These are phyloP conservation scores for Platanthera guangdongensis DNA, from an alignment of 106 monocot species.

Conservation along the genomic window DNA sequence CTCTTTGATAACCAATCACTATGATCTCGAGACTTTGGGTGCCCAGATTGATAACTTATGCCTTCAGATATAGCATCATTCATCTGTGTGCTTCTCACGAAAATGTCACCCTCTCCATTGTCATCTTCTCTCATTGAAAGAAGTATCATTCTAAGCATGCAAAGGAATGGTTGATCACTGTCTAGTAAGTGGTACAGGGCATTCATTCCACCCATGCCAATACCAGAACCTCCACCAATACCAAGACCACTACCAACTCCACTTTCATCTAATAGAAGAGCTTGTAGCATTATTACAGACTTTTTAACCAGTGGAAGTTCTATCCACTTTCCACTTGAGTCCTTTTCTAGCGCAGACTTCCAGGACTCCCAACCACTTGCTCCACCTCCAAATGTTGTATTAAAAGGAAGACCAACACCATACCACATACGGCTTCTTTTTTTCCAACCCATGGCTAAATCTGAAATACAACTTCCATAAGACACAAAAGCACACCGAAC, in stretches of 20 bases:
- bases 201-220: slow-evolving; percentile 78
- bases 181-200: slow-evolving; percentile 84
- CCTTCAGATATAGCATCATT: slow-evolving; percentile 70
- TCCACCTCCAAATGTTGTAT: slow-evolving; percentile 66
- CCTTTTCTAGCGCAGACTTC: slow-evolving; percentile 69
- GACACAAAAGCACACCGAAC: slow-evolving; percentile 89
- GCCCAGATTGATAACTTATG: slow-evolving; percentile 29
- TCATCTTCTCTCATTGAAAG: slow-evolving; percentile 91
- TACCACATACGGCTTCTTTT: slow-evolving; percentile 90
- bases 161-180: slow-evolving; percentile 95
- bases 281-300: slow-evolving; percentile 80
- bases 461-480: slow-evolving; percentile 80
- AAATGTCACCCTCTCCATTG: slow-evolving; percentile 62
- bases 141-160: slow-evolving; percentile 93
- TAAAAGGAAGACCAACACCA: slow-evolving; percentile 71
- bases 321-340: slow-evolving; percentile 75
- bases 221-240: slow-evolving; percentile 86
- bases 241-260: slow-evolving; percentile 81
- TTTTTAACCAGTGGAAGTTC: slow-evolving; percentile 88
- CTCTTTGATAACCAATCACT: slow-evolving; percentile 48
- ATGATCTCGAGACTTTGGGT: slow-evolving; percentile 28
- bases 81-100: slow-evolving; percentile 50
- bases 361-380: slow-evolving; percentile 88
- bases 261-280: slow-evolving; percentile 83
- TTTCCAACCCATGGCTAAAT: slow-evolving; percentile 83